Evolutionary conservation across 805 yeast species (phyloP).

Genomic region (Candida sithepensis): DNA sequence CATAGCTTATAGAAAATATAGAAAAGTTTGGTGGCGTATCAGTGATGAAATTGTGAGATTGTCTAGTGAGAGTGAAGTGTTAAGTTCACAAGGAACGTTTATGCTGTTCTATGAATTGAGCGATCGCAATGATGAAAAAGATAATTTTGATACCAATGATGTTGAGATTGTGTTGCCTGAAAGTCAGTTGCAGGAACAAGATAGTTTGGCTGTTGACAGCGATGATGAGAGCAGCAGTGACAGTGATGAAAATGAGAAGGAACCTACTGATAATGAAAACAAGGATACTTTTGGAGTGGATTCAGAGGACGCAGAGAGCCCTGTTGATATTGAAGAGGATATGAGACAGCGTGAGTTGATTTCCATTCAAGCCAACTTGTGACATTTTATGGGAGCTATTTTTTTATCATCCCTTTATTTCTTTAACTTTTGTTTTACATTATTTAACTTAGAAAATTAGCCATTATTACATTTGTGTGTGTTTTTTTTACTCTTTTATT

Average conservation of each 20-base stretch:
- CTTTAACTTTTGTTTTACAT: not conserved
- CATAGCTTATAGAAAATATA: constrained; percentile 74
- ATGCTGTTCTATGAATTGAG: constrained; percentile 82
- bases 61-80: constrained; percentile 76
- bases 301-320: not conserved
- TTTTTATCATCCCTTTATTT: not conserved
- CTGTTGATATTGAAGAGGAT: constrained; percentile 12
- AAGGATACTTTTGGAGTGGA: not conserved
- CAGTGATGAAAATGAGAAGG: not conserved
- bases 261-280: not conserved
- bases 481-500: not conserved
- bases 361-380: constrained; percentile 19
- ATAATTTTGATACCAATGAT: constrained; percentile 32
- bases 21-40: constrained; percentile 94
- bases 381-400: not conserved
- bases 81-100: constrained; percentile 80
- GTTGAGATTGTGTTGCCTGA: constrained; percentile 11
- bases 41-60: constrained; percentile 86
- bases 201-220: not conserved
- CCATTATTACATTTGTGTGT: not conserved
- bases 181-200: constrained; percentile 8
- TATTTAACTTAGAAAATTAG: not conserved
- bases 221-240: not conserved
- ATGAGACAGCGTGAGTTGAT: constrained; percentile 18
- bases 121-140: constrained; percentile 26